Conservation (phyloP, 306 rosid genomes). For the Betula pendula region DNA sequence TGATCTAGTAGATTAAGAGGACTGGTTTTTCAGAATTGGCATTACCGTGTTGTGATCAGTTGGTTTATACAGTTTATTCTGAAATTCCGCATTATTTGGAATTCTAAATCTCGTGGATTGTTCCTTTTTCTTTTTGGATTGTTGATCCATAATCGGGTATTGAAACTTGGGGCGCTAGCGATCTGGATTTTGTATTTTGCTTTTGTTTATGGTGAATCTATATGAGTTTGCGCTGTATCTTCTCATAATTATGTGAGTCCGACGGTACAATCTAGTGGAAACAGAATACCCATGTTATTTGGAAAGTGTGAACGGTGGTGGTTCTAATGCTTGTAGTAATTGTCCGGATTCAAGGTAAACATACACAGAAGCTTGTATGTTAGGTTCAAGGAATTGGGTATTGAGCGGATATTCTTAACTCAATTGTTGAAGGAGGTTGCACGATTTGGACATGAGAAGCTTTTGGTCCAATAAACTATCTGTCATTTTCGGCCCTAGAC, state of each 20-base stretch:
- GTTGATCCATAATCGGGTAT: constrained; percentile 30
- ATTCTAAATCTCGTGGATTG: constrained; percentile 5
- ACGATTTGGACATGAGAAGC: constrained; percentile 83
- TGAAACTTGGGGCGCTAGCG: neutral
- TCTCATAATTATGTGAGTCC: constrained; percentile 23
- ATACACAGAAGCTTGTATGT: constrained; percentile 37
- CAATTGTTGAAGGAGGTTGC: constrained; percentile 31
- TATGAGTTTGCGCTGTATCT: constrained; percentile 12
- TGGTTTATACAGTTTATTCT: constrained; percentile 3
- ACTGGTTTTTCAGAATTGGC: constrained; percentile 29
- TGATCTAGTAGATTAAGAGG: constrained; percentile 38
- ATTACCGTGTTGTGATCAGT: constrained; percentile 18
- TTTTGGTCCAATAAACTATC: constrained; percentile 75
- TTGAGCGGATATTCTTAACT: constrained; percentile 39
- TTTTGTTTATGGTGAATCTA: constrained; percentile 17
- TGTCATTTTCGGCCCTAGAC: constrained; percentile 63
- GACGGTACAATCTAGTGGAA: constrained; percentile 18
- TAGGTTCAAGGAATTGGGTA: constrained; percentile 37
- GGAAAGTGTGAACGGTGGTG: constrained; percentile 41
- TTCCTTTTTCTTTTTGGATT: constrained; percentile 17
- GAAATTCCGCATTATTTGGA: constrained; percentile 1
- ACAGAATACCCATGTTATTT: constrained; percentile 26
- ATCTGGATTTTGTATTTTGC: constrained; percentile 25
- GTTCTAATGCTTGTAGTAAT: constrained; percentile 53
- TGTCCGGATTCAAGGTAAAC: constrained; percentile 39